Percentiles rank a stretch among this genome's conserved stretches.
These are phyloP conservation scores for Fistulina hepatica DNA, from an alignment of 1,284 basidiomycete species.

Conservation along the genomic window DNA sequence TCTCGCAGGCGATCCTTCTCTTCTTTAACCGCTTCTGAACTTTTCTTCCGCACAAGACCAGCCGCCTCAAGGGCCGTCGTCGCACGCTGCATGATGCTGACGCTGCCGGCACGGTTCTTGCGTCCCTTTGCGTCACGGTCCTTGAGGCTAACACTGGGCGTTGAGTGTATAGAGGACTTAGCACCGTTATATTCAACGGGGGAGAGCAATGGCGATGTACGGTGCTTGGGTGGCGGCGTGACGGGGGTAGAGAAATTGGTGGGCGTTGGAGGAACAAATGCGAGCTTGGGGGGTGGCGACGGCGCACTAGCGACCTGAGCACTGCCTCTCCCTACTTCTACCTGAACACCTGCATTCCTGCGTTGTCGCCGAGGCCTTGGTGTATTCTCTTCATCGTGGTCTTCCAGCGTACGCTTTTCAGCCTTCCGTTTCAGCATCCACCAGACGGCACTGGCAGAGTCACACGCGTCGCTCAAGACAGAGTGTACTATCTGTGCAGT, in stretches of 20 bases:
- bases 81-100: constrained; percentile 89
- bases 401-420: constrained; percentile 49
- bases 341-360: constrained; percentile 26
- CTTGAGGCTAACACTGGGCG: constrained; percentile 47
- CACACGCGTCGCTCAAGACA: constrained; percentile 86
- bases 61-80: constrained; percentile 80
- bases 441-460: constrained; percentile 86
- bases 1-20: constrained; percentile 35
- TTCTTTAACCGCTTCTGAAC: constrained; percentile 54
- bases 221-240: constrained; percentile 42
- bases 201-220: constrained; percentile 48
- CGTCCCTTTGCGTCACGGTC: constrained; percentile 43
- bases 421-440: constrained; percentile 87
- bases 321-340: constrained; percentile 25
- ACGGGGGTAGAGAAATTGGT: constrained; percentile 32
- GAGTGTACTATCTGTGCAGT: constrained; percentile 92
- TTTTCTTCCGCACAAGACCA: constrained; percentile 72
- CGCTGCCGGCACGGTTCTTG: constrained; percentile 70
- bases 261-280: constrained; percentile 66
- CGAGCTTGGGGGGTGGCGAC: constrained; percentile 53
- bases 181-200: constrained; percentile 17
- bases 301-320: constrained; percentile 22
- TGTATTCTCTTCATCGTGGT: constrained; percentile 17
- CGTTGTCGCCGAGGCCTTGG: constrained; percentile 1
- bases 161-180: constrained; percentile 37